Evolutionary conservation across 208 protist genomes (phyloP).

Genomic region (Trypanosoma vivax): DNA sequence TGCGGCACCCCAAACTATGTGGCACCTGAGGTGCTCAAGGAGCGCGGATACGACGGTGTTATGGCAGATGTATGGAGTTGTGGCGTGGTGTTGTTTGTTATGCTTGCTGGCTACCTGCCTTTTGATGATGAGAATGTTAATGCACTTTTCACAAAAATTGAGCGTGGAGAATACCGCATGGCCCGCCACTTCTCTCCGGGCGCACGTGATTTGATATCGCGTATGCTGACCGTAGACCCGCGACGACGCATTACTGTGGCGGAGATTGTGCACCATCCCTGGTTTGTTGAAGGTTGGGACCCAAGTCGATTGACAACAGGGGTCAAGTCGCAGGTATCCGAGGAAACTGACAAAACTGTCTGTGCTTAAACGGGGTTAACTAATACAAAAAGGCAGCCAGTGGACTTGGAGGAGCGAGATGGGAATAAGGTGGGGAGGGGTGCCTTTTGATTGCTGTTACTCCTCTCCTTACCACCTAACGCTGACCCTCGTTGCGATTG

Average conservation of each 20-base stretch:
- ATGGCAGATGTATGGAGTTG: constrained; percentile 95
- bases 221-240: constrained; percentile 82
- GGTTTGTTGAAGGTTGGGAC: constrained; percentile 80
- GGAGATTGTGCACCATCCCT: constrained; percentile 79
- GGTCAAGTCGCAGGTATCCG: not conserved
- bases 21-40: constrained; percentile 89
- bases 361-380: too few species aligned
- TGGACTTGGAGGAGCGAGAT: too few species aligned
- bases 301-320: constrained; percentile 22
- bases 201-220: constrained; percentile 56
- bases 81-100: constrained; percentile 93
- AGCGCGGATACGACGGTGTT: constrained; percentile 85
- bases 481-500: too few species aligned
- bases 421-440: too few species aligned
- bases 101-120: constrained; percentile 88
- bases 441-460: too few species aligned
- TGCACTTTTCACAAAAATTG: constrained; percentile 89
- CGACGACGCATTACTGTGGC: constrained; percentile 73
- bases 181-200: constrained; percentile 59
- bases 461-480: too few species aligned
- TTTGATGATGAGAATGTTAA: constrained; percentile 90
- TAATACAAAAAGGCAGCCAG: constrained; percentile 14
- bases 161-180: constrained; percentile 81
- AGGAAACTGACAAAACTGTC: too few species aligned
- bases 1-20: constrained; percentile 90